Conservation (phyloP, 2,329 filamentous ascomycete species). For the Alternaria ventricosa region DNA sequence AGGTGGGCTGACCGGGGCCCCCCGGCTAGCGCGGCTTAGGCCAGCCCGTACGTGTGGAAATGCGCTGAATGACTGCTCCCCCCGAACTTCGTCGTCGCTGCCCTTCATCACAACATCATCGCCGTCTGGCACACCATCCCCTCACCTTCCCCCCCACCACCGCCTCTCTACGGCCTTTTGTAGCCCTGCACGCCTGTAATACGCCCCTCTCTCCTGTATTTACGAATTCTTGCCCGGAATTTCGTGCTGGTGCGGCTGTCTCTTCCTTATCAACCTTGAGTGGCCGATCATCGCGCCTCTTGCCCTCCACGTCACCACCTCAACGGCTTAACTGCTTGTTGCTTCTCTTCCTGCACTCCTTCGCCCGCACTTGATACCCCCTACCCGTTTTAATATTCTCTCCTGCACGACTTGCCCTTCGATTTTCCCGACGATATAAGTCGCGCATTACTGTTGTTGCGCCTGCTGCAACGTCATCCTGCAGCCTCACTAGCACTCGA, state of each 20-base stretch:
- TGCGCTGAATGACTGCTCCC: conserved; percentile 12
- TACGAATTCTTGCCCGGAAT: conserved; percentile 29
- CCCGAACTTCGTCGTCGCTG: conserved; percentile 22
- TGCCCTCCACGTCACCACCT: conserved; percentile 42
- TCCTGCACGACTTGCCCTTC: conserved; percentile 16
- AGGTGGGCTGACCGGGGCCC: neutral
- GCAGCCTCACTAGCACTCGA: conserved; percentile 33
- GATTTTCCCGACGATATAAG: neutral
- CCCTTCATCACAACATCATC: conserved; percentile 27
- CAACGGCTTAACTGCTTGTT: conserved; percentile 38
- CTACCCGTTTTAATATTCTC: conserved; percentile 42
- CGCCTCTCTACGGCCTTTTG: conserved; percentile 29
- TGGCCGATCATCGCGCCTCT: conserved; percentile 42
- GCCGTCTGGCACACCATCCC: conserved; percentile 16
- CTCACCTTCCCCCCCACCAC: conserved; percentile 18
- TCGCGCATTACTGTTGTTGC: conserved; percentile 23
- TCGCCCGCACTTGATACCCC: conserved; percentile 38
- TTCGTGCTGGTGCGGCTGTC: conserved; percentile 27
- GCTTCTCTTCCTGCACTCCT: conserved; percentile 44
- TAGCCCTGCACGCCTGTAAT: conserved; percentile 36
- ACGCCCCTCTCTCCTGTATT: conserved; percentile 25
- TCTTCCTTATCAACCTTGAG: conserved; percentile 24
- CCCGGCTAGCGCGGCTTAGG: conserved; percentile 14
- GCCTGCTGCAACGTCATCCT: conserved; percentile 41
- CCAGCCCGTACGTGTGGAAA: conserved; percentile 12